Conservation (phyloP, 192 early-diverging fungal genomes). For the Backusella morwellensis region DNA sequence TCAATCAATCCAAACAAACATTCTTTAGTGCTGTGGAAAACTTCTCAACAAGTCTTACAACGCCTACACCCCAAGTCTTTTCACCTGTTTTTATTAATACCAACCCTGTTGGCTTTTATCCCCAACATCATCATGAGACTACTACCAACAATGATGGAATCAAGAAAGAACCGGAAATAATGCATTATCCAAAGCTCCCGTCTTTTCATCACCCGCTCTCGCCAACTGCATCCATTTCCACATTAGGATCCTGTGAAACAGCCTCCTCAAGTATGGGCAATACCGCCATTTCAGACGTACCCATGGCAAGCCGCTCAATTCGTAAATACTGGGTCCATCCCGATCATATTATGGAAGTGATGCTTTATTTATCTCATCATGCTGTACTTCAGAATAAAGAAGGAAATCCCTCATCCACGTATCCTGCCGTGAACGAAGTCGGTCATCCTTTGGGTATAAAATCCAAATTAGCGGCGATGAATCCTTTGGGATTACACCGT, state of each 20-base stretch:
- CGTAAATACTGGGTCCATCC: conserved; percentile 21
- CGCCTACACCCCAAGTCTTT: not conserved
- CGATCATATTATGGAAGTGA: conserved; percentile 12
- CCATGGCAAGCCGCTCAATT: not conserved
- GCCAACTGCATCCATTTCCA: not conserved
- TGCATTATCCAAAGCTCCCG: not conserved
- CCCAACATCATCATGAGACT: not conserved
- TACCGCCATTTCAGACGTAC: not conserved
- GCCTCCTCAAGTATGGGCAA: conserved; percentile 3
- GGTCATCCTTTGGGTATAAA: conserved; percentile 3
- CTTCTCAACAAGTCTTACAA: not conserved
- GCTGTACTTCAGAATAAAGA: not conserved
- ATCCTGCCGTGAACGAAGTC: conserved; percentile 4
- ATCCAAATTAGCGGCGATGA: not conserved
- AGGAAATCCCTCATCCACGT: not conserved
- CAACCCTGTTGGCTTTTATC: not conserved
- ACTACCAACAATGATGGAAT: not conserved
- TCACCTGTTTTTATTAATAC: not conserved
- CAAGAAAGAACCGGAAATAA: not conserved
- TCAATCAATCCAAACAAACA: conserved; percentile 1
- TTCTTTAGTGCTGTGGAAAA: conserved; percentile 9
- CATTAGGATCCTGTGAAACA: conserved; percentile 7
- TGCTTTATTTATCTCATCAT: conserved; percentile 1
- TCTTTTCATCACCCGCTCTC: not conserved
- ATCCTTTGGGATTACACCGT: not conserved